Evolutionary conservation across 2,329 filamentous ascomycete genomes (phyloP), one percentile per base, ranked within the genome.

Genomic region (Aspergillus uvarum): DNA sequence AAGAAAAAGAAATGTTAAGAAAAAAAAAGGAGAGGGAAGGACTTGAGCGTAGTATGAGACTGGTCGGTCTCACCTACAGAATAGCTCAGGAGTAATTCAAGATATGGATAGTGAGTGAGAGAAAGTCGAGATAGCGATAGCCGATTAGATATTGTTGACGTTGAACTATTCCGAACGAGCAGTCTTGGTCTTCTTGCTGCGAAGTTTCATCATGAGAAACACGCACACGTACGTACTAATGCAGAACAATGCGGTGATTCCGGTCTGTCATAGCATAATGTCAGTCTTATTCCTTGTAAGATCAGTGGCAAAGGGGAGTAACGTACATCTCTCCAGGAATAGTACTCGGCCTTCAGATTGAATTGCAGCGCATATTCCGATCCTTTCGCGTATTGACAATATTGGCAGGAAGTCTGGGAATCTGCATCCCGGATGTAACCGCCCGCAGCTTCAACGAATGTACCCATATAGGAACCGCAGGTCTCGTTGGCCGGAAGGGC

Each of bases 141-240:
- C 22, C 22, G 22, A 24, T 24, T 24, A 24, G 4, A 24, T 24
- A 24, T 24, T 24, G 22, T 24, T 24, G 22, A 24, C 22, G 22
- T 24, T 24, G 22, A 4, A 24, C 62, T 58, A 74, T 51, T 75
- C 73, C 4, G 67, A 70, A 7, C 71, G 64, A 5, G 78, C 78
- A 50, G 72, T 80, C 71, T 81, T 81, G 12, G 76, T 80, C 62
- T 75, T 77, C 70, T 81, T 81, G 44, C 77, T 81, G 58, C 80
- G 69, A 47, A 81, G 63, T 68, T 81, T 82, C 80, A 81, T 82
- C 73, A 81, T 76, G 21, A 79, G 47, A 64, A 78, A 81, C 1
- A 82, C 79, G 56, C 78, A 59, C 5, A 67, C 73, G 60, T 82
- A 82, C 2, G 74, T 75, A 2, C 69, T 72, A 51, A 79, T 66